Evolutionary conservation across 2,329 filamentous ascomycete species (phyloP).

Genomic region (Paracorniculantispora psalliotae): DNA sequence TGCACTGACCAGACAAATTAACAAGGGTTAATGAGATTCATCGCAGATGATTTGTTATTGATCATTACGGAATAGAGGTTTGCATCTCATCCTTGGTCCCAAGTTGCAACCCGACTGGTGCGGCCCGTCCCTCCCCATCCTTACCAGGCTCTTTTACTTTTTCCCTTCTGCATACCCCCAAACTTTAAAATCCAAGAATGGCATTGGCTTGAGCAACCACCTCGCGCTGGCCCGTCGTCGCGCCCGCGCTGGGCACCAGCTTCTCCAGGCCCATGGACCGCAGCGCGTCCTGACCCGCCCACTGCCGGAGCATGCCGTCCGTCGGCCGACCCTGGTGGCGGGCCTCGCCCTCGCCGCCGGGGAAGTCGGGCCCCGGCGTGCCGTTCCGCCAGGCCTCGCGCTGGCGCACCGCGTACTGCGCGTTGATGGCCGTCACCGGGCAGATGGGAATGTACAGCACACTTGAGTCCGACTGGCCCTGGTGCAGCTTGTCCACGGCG

Average conservation of each 20-base stretch:
- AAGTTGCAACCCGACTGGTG: too few relatives aligned
- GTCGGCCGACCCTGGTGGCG: constrained; percentile 45
- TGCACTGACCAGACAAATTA: not conserved
- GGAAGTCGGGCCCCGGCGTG: constrained; percentile 65
- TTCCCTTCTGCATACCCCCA: not conserved
- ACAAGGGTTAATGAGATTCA: not conserved
- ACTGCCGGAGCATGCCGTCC: constrained; percentile 31
- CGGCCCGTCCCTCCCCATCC: too few relatives aligned
- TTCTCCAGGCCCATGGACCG: constrained; percentile 43
- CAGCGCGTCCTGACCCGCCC: constrained; percentile 29
- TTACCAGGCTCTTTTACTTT: not conserved
- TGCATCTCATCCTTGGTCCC: too few relatives aligned
- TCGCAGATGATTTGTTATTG: too few relatives aligned
- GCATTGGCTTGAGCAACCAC: constrained; percentile 38
- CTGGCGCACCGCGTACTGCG: constrained; percentile 65
- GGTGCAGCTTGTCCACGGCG: constrained; percentile 75
- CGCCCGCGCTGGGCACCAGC: constrained; percentile 24
- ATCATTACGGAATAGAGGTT: too few relatives aligned
- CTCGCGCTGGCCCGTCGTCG: constrained; percentile 30
- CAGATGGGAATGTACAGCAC: constrained; percentile 88
- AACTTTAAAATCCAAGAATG: constrained; percentile 36
- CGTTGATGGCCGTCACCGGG: constrained; percentile 71
- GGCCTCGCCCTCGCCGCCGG: constrained; percentile 64
- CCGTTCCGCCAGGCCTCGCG: constrained; percentile 66
- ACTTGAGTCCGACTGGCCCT: constrained; percentile 67